Evolutionary conservation across 2,329 filamentous ascomycete species (phyloP).

Genomic region (Fusarium sp.): DNA sequence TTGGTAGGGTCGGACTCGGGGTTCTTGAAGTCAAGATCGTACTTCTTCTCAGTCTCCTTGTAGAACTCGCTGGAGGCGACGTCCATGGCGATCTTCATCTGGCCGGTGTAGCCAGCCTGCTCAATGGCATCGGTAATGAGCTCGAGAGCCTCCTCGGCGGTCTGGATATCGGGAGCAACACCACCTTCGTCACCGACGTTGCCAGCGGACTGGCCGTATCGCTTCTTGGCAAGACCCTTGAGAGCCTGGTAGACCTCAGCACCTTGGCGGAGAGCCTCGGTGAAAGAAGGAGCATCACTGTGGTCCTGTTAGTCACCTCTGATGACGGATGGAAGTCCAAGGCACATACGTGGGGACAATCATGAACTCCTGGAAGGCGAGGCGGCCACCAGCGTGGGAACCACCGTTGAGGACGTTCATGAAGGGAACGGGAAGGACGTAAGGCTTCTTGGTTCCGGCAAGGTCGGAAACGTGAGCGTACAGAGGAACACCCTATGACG

Average conservation of each 20-base stretch:
- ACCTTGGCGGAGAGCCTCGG: conserved; percentile 95
- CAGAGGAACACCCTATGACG: conserved; percentile 75
- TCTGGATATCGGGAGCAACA: conserved; percentile 99
- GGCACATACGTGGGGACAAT: conserved; percentile 79
- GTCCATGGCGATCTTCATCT: conserved; percentile 99
- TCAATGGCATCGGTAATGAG: conserved; percentile 96
- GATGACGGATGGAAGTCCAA: neutral
- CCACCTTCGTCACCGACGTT: conserved; percentile 99
- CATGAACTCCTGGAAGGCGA: conserved; percentile 98
- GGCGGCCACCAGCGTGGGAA: conserved; percentile 95
- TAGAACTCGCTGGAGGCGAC: conserved; percentile 99
- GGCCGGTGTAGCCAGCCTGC: conserved; percentile 92
- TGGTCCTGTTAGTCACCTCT: conserved; percentile 13
- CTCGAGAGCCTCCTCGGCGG: conserved; percentile 93
- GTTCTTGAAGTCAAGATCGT: conserved; percentile 99
- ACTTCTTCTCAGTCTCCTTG: conserved; percentile 97
- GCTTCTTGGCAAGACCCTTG: conserved; percentile 97
- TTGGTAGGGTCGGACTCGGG: conserved; percentile 94
- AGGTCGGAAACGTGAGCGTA: conserved; percentile 90
- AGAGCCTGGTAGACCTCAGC: conserved; percentile 98
- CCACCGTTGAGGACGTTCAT: conserved; percentile 94
- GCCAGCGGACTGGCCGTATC: conserved; percentile 97
- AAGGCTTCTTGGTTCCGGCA: conserved; percentile 90
- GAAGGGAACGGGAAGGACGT: conserved; percentile 90
- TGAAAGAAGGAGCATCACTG: conserved; percentile 87